Base-by-base conservation (phyloP, 2,329 filamentous ascomycete genomes). In the Curvularia hawaiiensis region DNA sequence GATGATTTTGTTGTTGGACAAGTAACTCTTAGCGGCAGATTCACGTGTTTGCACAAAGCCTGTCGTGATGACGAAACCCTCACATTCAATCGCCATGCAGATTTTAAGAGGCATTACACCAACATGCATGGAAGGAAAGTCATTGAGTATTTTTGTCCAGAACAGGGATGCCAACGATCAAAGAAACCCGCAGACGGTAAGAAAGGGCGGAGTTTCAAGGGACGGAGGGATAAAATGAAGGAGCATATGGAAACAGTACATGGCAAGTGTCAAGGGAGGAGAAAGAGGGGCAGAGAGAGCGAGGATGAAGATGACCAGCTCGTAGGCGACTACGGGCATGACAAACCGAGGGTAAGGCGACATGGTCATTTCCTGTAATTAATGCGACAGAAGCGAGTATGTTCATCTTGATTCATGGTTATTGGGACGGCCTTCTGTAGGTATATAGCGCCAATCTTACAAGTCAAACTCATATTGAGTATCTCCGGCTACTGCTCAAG, bases 221-320 rank as follows among this genome's bases (percentile, higher is more conserved):
- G 50, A 0, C 55, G 73, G 8, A 71, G 64, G 38, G 73, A 75
- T 51, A 75, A 75, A 40, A 67, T 69, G 56, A 58, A 64, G 8
- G 71, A 73, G 41, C 71, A 73, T 50, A 30, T 69, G 1, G 54
- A 61, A 26, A 70, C 61, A n/a, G 63, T 69, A 22, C 70, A 73
- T 59, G 39, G 56, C 3, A 54, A 59, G 8, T 38, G 39, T 10
- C 47, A 31, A 7, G 64, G 45, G 44, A 64, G 54, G 41, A 59
- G 54, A 20, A 59, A 47, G 28, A 49, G 18, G 16, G 8, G 4
- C 3, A 20, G 45, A 11, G 48, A 51, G 18, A 48, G 31, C 12
- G 39, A 58, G 7, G 43, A 22, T 3, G 48, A 31, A 14, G 16
- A 28, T n/a, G 16, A 30, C 3, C 3, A 18, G 7, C 1, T 28